phyloP scores from a whole-genome alignment of 73 alveolate genomes.

The Tetrahymena borealis region DNA sequence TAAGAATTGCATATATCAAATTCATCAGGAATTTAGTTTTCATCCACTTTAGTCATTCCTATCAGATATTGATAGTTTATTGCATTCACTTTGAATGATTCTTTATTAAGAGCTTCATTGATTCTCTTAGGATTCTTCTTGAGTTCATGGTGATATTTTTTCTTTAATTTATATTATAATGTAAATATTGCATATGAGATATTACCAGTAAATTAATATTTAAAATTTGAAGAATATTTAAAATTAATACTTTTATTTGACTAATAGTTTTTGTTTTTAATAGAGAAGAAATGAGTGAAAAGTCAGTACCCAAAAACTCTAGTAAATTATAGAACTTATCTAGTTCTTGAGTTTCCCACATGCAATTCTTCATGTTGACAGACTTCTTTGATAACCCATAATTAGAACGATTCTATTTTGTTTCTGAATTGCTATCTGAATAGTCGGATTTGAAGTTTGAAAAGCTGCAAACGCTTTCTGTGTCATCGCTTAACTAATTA shows the following conservation, averaged over 20 bases:
- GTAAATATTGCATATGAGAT: neutral
- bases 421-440: neutral
- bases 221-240: neutral
- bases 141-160: neutral
- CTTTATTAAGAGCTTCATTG: neutral
- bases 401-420: neutral
- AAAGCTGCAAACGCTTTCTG: neutral
- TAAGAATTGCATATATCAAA: neutral
- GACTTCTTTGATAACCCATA: neutral
- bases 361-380: neutral
- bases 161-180: neutral
- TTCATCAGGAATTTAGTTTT: neutral
- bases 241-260: neutral
- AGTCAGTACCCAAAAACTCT: neutral
- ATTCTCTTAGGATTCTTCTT: neutral
- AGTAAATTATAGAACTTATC: neutral
- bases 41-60: neutral
- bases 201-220: neutral
- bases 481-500: neutral
- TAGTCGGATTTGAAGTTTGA: neutral
- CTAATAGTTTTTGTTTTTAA: neutral
- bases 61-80: neutral
- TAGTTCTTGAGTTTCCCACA: neutral
- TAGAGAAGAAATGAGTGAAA: neutral
- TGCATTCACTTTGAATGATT: neutral